These are phyloP conservation scores for Parastagonospora nodorum DNA, from an alignment of 2,329 filamentous ascomycete genomes.

Conservation along the genomic window DNA sequence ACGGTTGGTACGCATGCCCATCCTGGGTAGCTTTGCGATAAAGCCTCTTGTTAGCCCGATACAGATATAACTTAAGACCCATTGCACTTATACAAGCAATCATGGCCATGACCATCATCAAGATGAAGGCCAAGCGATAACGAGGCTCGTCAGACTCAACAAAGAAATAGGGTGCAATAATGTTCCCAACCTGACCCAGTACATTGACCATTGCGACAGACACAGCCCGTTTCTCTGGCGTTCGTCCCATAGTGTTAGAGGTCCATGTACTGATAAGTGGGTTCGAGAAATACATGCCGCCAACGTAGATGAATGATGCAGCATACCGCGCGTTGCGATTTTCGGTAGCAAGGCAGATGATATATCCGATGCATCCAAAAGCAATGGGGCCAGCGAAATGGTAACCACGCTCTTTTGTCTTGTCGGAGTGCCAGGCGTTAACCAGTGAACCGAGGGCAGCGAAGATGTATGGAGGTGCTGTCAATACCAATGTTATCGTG, in stretches of 20 bases:
- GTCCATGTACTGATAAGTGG: conserved; percentile 43
- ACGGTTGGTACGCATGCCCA: neutral
- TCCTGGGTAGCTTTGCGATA: conserved; percentile 1
- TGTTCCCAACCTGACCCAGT: conserved; percentile 43
- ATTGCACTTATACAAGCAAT: conserved; percentile 2
- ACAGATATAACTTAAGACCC: conserved; percentile 1
- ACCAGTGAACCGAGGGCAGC: conserved; percentile 52
- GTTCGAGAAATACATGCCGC: conserved; percentile 39
- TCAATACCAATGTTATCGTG: conserved; percentile 29
- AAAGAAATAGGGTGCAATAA: conserved; percentile 49
- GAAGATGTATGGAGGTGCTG: conserved; percentile 52
- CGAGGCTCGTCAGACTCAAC: neutral
- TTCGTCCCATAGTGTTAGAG: conserved; percentile 36
- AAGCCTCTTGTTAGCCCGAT: neutral
- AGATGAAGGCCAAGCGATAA: conserved; percentile 5
- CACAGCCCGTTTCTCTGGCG: conserved; percentile 45
- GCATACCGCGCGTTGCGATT: conserved; percentile 10
- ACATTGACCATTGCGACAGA: conserved; percentile 45
- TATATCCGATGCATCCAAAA: conserved; percentile 47
- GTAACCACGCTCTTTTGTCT: conserved; percentile 53
- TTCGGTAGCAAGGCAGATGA: conserved; percentile 14
- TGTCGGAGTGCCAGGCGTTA: conserved; percentile 54
- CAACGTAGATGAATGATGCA: conserved; percentile 37
- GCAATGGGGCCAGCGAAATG: conserved; percentile 50
- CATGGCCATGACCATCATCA: neutral